A percentile compares a stretch with the other conserved stretches of the same genome.
phyloP scores from a whole-genome alignment of 129 eudicot genomes.

The Flaveria brownii region DNA sequence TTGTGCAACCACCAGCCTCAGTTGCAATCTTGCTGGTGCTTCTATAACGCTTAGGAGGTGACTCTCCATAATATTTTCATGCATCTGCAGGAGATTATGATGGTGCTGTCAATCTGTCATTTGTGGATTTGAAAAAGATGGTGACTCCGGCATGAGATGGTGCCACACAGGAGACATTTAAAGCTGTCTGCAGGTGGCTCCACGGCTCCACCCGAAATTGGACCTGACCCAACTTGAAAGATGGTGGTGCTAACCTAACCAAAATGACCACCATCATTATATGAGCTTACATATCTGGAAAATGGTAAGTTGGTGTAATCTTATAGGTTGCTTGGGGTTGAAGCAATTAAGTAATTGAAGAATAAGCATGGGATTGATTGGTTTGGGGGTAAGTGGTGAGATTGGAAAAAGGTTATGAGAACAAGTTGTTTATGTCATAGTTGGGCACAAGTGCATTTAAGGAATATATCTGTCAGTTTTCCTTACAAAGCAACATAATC shows the following conservation, averaged over 20 bases:
- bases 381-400: conserved; percentile 8
- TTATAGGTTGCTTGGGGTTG: conserved; percentile 10
- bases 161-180: too few relatives aligned
- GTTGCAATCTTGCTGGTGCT: too few relatives aligned
- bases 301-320: background rate
- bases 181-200: too few relatives aligned
- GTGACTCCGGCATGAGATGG: too few relatives aligned
- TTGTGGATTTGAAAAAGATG: too few relatives aligned
- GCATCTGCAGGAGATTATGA: too few relatives aligned
- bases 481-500: conserved; percentile 18
- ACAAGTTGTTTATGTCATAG: conserved; percentile 12
- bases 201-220: too few relatives aligned
- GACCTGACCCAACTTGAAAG: too few relatives aligned
- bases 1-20: background rate
- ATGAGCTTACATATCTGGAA: conserved; percentile 1
- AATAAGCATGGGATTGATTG: conserved; percentile 9
- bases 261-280: background rate
- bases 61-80: too few relatives aligned
- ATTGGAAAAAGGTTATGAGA: background rate
- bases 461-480: conserved; percentile 12
- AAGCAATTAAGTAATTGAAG: conserved; percentile 10
- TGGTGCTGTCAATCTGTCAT: too few relatives aligned
- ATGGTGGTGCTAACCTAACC: too few relatives aligned
- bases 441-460: conserved; percentile 22
- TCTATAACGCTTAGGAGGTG: too few relatives aligned